These are phyloP conservation scores for Phyllosticta paracitricarpa DNA, from an alignment of 2,329 filamentous ascomycete species.

Conservation along the genomic window DNA sequence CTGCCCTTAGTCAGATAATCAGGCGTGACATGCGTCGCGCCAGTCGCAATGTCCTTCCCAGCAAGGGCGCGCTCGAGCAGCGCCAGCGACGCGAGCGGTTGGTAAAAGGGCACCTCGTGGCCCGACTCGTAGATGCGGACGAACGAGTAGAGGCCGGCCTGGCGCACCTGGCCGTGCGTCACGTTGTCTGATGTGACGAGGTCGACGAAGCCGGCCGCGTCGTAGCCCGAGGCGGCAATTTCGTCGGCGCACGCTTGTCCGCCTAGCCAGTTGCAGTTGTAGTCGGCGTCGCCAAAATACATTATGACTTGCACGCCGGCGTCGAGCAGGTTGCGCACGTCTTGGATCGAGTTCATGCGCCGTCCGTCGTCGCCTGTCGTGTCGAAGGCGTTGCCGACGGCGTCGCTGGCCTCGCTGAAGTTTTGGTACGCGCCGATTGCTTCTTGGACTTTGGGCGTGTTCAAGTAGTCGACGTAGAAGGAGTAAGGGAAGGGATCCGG, in stretches of 20 bases:
- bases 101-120: constrained; percentile 46
- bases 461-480: constrained; percentile 50
- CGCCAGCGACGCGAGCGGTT: constrained; percentile 39
- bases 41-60: constrained; percentile 43
- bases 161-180: constrained; percentile 45
- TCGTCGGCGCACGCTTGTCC: constrained; percentile 31
- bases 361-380: constrained; percentile 42
- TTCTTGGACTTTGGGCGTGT: constrained; percentile 42
- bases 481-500: constrained; percentile 49
- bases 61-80: constrained; percentile 41
- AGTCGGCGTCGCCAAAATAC: constrained; percentile 41
- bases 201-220: constrained; percentile 38
- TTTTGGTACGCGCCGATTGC: constrained; percentile 52
- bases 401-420: constrained; percentile 39
- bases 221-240: constrained; percentile 33
- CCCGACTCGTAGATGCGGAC: constrained; percentile 41
- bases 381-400: constrained; percentile 36
- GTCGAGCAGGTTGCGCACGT: constrained; percentile 28
- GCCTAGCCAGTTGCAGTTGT: constrained; percentile 39
- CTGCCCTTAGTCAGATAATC: constrained; percentile 27
- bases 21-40: constrained; percentile 20
- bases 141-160: constrained; percentile 42
- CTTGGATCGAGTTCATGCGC: constrained; percentile 33
- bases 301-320: constrained; percentile 33
- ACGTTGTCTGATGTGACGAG: constrained; percentile 33